Evolutionary conservation across 1,139 yeast genomes (phyloP), one percentile per base, ranked within the genome.

Genomic region (Petasospora rhodanensis): DNA sequence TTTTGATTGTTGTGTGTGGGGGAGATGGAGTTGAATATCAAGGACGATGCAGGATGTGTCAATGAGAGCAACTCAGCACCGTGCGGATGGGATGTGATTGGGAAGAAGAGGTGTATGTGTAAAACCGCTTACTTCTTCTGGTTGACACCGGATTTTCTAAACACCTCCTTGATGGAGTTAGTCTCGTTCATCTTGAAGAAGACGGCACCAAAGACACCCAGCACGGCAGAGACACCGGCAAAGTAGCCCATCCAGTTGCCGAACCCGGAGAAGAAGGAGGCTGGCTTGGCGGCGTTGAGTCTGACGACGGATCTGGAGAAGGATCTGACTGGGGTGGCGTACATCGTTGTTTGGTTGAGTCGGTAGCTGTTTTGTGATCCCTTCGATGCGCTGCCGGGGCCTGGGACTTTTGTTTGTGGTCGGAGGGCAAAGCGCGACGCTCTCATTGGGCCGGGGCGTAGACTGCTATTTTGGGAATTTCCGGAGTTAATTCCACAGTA

Each of bases 251-350:
- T 26, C 54, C 54, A 51, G 38, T 41, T 42, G 31, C 28, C 35
- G 34, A 34, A 33, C 47, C 47, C 6, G 47, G 10, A 15, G 43
- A 24, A 16, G 34, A 16, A 22, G 29, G 31, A 17, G n/a, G n/a
- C n/a, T n/a, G n/a, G n/a, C n/a, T 26, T 38, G 13, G 35, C 30
- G 16, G 47, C 49, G 32, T 32, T 44, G 33, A 47, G 25, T 42
- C 50, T 46, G 31, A 37, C 37, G 26, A 41, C 38, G 14, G 55
- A 41, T 41, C 40, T 40, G 36, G 44, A 42, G 47, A 51, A 51
- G 30, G 47, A 24, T 47, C 51, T 49, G 29, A 39, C 43, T 11
- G 42, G 33, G 23, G 55, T 44, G 34, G 53, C 49, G 45, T 37
- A 42, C 55, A 51, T 49, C 32, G 18, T 40, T n/a, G 26, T 10